Evolutionary conservation across 2,329 filamentous ascomycete species (phyloP).

Genomic region (Epichloe uncinata): DNA sequence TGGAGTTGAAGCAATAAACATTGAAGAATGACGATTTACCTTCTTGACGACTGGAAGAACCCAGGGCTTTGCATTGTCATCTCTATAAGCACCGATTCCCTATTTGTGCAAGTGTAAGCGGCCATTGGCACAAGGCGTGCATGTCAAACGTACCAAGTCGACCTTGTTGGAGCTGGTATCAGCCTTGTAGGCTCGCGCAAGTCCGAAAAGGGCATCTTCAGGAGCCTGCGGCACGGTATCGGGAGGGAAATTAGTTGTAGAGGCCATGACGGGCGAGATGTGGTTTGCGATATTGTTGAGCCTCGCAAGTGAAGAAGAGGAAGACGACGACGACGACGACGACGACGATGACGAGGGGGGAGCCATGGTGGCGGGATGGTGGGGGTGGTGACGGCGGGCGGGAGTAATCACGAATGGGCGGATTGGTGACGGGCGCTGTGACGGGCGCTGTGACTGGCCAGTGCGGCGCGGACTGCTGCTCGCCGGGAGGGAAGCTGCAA

Average conservation of each 20-base stretch:
- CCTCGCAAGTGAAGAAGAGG: conserved; percentile 36
- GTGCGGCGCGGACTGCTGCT: not conserved
- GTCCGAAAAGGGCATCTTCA: conserved; percentile 86
- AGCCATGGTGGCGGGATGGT: conserved; percentile 8
- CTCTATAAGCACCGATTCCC: conserved; percentile 85
- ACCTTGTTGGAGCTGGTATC: conserved; percentile 73
- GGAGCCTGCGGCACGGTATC: conserved; percentile 77
- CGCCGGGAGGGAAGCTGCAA: not conserved
- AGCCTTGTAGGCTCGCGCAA: conserved; percentile 77
- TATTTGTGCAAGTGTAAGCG: conserved; percentile 12
- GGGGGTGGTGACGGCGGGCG: not conserved
- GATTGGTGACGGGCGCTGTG: not conserved
- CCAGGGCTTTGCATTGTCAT: conserved; percentile 94
- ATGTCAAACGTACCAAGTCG: conserved; percentile 55
- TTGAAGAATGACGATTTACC: conserved; percentile 35
- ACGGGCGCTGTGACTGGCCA: not conserved
- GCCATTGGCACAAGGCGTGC: not conserved
- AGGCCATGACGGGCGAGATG: conserved; percentile 46
- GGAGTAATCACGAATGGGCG: conserved; percentile 1
- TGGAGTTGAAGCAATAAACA: not conserved
- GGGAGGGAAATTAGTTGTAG: conserved; percentile 55
- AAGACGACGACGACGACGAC: conserved; percentile 16
- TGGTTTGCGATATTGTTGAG: conserved; percentile 53
- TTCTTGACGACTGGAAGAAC: conserved; percentile 92
- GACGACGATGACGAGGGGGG: conserved; percentile 9